Evolutionary conservation across 2,329 filamentous ascomycete species (phyloP).

Genomic region (Aspergillus sp.): DNA sequence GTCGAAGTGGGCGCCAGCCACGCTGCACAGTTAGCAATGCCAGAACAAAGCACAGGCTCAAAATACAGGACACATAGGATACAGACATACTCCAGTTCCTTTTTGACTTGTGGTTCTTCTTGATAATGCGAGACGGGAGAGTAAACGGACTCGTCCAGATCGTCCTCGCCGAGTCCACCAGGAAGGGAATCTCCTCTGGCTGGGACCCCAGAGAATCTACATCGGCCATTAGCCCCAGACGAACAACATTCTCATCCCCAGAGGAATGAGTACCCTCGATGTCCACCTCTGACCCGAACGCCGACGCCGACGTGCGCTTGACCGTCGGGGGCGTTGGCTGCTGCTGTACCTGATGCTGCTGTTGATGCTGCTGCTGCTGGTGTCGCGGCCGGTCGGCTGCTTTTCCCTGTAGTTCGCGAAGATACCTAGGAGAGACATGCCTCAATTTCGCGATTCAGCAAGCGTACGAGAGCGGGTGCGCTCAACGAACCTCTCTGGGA

Average conservation of each 20-base stretch:
- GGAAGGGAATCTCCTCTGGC: background rate
- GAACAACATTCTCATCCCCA: background rate
- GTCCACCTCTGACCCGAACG: constrained; percentile 8
- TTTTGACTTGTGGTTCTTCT: constrained; percentile 17
- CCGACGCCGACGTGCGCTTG: constrained; percentile 1
- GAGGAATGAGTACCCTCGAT: background rate
- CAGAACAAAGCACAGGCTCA: too few species aligned
- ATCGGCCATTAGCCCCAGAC: background rate
- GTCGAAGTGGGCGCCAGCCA: constrained; percentile 21
- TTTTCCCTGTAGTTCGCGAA: constrained; percentile 18
- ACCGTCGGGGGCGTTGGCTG: background rate
- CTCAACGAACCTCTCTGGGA: constrained; percentile 32
- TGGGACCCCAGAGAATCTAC: background rate
- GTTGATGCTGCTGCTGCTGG: too few species aligned
- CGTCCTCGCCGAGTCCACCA: background rate
- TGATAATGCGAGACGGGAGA: constrained; percentile 18
- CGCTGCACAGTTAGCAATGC: background rate
- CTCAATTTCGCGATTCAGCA: background rate
- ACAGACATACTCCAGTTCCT: constrained; percentile 36
- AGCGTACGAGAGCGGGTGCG: background rate
- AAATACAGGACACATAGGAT: too few species aligned
- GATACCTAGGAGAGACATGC: constrained; percentile 7
- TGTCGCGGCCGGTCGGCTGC: background rate
- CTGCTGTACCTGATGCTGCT: background rate
- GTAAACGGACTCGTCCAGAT: constrained; percentile 24